A percentile compares a stretch with the other conserved stretches of the same genome.
Evolutionary conservation across 176 grass and related monocot species (phyloP).

Genomic region (Dendrocalamus sinicus): DNA sequence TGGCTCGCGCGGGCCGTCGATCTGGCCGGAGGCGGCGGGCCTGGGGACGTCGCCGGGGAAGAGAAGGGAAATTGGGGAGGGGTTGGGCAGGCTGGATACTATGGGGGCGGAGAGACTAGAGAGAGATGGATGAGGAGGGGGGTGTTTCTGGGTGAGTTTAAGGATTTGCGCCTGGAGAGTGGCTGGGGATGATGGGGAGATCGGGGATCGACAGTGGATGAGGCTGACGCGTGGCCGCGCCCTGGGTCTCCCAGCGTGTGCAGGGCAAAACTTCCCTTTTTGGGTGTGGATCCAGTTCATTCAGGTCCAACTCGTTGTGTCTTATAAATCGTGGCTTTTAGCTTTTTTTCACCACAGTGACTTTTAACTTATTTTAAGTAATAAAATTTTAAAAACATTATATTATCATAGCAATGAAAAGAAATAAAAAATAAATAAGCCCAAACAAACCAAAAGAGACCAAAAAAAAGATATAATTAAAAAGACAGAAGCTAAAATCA

Average conservation of each 20-base stretch:
- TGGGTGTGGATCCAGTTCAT: background rate
- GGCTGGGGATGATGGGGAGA: conserved; percentile 8
- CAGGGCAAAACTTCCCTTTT: background rate
- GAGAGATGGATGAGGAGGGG: background rate
- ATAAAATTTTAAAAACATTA: too few species aligned
- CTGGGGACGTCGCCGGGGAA: conserved; percentile 61
- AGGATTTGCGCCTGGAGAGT: conserved; percentile 38
- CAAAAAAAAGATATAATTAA: too few species aligned
- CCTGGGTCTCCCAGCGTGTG: background rate
- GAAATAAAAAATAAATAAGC: too few species aligned
- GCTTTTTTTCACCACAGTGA: too few species aligned
- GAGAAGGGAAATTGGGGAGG: conserved; percentile 47
- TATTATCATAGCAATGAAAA: too few species aligned
- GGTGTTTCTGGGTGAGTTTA: conserved; percentile 45
- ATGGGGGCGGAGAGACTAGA: conserved; percentile 21
- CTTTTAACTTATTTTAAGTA: too few species aligned
- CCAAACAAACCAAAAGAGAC: too few species aligned
- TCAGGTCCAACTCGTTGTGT: too few species aligned
- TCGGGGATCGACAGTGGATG: background rate
- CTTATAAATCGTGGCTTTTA: too few species aligned
- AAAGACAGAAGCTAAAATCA: too few species aligned
- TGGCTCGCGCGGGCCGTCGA: conserved; percentile 15
- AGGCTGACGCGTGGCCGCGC: conserved; percentile 35
- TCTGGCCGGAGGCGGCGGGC: conserved; percentile 37
- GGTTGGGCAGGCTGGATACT: conserved; percentile 1